Percentiles rank a stretch among this genome's conserved stretches.
phyloP scores from a whole-genome alignment of 1,139 yeast genomes.

The Sugiyamaella sp. region DNA sequence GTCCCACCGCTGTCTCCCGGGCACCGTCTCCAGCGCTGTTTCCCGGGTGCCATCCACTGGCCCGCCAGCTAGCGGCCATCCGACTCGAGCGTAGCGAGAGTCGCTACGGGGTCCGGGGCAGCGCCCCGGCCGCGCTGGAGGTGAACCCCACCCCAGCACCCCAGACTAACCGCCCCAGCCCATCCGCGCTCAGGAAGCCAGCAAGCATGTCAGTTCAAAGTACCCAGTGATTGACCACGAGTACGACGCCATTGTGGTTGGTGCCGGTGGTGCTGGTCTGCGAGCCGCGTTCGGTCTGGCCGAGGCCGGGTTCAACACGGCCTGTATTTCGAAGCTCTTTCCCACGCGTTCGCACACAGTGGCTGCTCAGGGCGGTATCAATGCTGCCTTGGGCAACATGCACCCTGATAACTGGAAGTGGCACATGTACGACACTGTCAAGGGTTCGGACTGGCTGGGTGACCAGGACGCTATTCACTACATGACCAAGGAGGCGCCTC shows the following conservation, averaged over 20 bases:
- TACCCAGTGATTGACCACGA: slow-evolving; percentile 93
- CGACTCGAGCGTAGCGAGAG: background rate
- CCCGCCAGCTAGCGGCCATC: background rate
- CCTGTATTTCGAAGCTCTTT: slow-evolving; percentile 94
- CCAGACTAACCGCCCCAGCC: slow-evolving; percentile 12
- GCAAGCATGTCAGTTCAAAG: slow-evolving; percentile 54
- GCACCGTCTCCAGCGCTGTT: too few relatives aligned
- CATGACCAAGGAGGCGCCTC: slow-evolving; percentile 98
- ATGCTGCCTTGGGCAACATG: slow-evolving; percentile 96
- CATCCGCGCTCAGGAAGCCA: slow-evolving; percentile 45
- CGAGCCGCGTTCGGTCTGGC: slow-evolving; percentile 98
- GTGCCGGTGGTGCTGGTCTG: slow-evolving; percentile 99
- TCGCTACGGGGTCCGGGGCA: background rate
- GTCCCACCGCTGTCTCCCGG: too few relatives aligned
- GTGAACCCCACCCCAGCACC: background rate
- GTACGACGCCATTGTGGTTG: slow-evolving; percentile 96
- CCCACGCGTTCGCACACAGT: slow-evolving; percentile 99
- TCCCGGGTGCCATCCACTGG: too few relatives aligned
- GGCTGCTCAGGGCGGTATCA: slow-evolving; percentile 99
- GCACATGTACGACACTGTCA: slow-evolving; percentile 99
- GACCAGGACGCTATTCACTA: slow-evolving; percentile 99
- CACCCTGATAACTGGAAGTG: slow-evolving; percentile 99
- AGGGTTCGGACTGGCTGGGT: slow-evolving; percentile 99
- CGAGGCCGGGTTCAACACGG: slow-evolving; percentile 96
- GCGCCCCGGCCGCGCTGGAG: background rate